Base-by-base conservation (phyloP, 164 flowering plant species). In the Annona squamosa region DNA sequence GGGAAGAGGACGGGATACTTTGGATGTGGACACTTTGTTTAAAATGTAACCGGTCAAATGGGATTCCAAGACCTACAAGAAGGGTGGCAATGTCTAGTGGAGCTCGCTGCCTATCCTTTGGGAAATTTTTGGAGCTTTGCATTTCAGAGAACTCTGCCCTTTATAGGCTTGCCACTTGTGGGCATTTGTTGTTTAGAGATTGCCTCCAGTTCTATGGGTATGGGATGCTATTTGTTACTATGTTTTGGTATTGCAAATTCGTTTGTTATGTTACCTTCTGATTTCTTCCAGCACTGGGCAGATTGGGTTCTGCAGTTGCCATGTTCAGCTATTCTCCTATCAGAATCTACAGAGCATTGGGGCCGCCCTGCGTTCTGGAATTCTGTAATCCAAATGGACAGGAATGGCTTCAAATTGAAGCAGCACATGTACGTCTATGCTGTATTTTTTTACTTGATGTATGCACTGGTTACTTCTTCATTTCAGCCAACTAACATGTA, bases 11-110 rank as follows among this genome's bases (percentile, higher is more conserved):
- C 78, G 91, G 93, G 69, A 92, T 90, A 78, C 81, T 96, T 71
- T 96, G 99, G 99, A 96, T 93, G 98, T 96, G 99, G 99, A 87
- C 88, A 78, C 84, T 88, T 12, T 96, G 99, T 82, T 87, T 87
- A 68, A 87, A 86, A 78, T 92, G 99, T 79, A 81, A 75, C 72
- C 76, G 75, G 67, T 48, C 43, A 57, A 81, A 80, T 72, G 89
- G 87, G 41, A 73, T 70, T 56, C 47, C 83, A 48, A 84, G 78
- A 73, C 77, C 88, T 57, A 87, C 97, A 47, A 84, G 84, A 76
- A 85, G 99, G 80, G 93, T 92, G 64, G 78, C 87, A 72, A 80
- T 96, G 73, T 93, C 97, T 16, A 74, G 77, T 78, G 84, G 86
- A 74, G 86, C 97, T 2, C 81, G 90, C 72, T 79, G 86, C 66